These are phyloP conservation scores for Phytophthora niederhauseri DNA, from an alignment of 352 stramenopile species.

Conservation along the genomic window DNA sequence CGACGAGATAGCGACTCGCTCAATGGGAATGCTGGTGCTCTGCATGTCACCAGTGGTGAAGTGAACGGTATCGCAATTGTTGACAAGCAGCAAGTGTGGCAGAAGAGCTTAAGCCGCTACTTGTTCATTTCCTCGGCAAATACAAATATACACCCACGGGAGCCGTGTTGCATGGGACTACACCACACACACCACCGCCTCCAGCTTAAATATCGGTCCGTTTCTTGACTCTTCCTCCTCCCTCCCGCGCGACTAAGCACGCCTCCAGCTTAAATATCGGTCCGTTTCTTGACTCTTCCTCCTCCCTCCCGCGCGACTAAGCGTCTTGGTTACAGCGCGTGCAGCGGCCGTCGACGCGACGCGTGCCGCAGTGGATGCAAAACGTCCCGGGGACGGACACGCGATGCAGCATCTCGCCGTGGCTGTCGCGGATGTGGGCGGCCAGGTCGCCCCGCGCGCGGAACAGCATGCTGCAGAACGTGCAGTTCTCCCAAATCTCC, in stretches of 20 bases:
- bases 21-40: constrained; percentile 12
- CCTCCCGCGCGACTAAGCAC: constrained; percentile 1
- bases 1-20: constrained; percentile 15
- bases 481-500: constrained; percentile 54
- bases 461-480: constrained; percentile 57
- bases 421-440: constrained; percentile 59
- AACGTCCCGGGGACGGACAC: constrained; percentile 54
- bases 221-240: constrained; percentile 2
- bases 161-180: background rate
- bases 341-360: constrained; percentile 45
- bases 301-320: constrained; percentile 6
- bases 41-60: constrained; percentile 15
- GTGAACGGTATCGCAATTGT: constrained; percentile 16
- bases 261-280: constrained; percentile 38
- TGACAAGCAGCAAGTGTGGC: constrained; percentile 6
- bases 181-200: background rate
- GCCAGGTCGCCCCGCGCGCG: constrained; percentile 41
- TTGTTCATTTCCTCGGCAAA: constrained; percentile 25
- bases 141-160: constrained; percentile 33
- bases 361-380: constrained; percentile 55
- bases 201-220: constrained; percentile 36
- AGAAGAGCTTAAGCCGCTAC: constrained; percentile 5
- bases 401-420: constrained; percentile 61
- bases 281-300: constrained; percentile 5
- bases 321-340: constrained; percentile 38